Conservation (phyloP, 2,329 filamentous ascomycete genomes). For the Xylaria sp. region DNA sequence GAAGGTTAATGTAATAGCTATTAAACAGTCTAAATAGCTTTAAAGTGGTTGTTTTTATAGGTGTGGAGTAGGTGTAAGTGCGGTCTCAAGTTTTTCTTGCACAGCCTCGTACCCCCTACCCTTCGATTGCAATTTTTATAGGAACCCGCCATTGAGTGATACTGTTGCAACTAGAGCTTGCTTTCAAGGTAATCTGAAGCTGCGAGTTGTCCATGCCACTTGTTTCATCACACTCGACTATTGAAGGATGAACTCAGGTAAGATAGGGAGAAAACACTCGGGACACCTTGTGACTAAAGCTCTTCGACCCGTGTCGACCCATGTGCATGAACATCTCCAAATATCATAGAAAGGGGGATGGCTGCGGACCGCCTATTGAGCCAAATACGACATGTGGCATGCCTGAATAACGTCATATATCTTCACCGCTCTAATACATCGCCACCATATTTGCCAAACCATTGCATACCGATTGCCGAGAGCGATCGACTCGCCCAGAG, state of each 20-base stretch:
- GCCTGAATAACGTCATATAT: constrained; percentile 28
- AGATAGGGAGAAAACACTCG: neutral
- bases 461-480: constrained; percentile 31
- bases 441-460: constrained; percentile 2
- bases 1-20: too few relatives aligned
- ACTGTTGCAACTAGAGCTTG: too few relatives aligned
- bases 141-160: too few relatives aligned
- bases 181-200: too few relatives aligned
- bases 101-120: too few relatives aligned
- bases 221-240: too few relatives aligned
- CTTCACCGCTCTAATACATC: neutral
- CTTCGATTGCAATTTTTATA: too few relatives aligned
- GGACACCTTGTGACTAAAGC: neutral
- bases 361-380: constrained; percentile 25
- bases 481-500: constrained; percentile 30
- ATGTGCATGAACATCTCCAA: constrained; percentile 16
- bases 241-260: neutral
- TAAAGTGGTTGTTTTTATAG: too few relatives aligned
- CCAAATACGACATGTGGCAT: constrained; percentile 38
- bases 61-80: too few relatives aligned
- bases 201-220: too few relatives aligned
- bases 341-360: constrained; percentile 16
- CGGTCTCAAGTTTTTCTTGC: too few relatives aligned
- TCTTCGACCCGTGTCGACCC: neutral
- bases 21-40: too few relatives aligned